phyloP scores from a whole-genome alignment of 805 yeast genomes.

The Kluyveromyces nonfermentans region DNA sequence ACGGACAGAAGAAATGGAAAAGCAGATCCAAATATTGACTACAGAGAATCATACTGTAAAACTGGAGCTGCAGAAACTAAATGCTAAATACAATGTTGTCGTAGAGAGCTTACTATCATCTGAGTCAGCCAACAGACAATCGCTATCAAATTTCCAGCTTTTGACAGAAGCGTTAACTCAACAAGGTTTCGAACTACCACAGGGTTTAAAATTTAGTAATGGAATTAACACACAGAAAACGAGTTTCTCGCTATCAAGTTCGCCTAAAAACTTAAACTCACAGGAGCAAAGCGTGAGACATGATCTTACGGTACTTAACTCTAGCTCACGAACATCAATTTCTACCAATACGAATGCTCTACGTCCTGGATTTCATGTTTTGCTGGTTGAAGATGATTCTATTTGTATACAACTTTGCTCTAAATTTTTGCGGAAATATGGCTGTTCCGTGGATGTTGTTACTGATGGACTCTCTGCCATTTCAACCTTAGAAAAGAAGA shows the following conservation, averaged over 20 bases:
- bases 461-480: slow-evolving; percentile 90
- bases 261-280: slow-evolving; percentile 5
- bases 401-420: slow-evolving; percentile 77
- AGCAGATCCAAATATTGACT: slow-evolving; percentile 16
- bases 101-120: slow-evolving; percentile 51
- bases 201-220: slow-evolving; percentile 35
- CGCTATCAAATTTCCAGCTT: slow-evolving; percentile 41
- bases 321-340: slow-evolving; percentile 1
- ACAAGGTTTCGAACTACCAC: slow-evolving; percentile 62
- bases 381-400: slow-evolving; percentile 71
- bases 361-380: slow-evolving; percentile 51
- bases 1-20: slow-evolving; percentile 28
- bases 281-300: slow-evolving; percentile 3
- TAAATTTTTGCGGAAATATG: slow-evolving; percentile 75
- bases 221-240: slow-evolving; percentile 27
- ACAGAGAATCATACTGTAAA: slow-evolving; percentile 19
- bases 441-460: slow-evolving; percentile 87
- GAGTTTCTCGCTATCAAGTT: not conserved
- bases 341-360: slow-evolving; percentile 9
- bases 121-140: slow-evolving; percentile 48
- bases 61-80: slow-evolving; percentile 34
- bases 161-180: slow-evolving; percentile 41
- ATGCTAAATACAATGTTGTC: slow-evolving; percentile 53
- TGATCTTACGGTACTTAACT: not conserved
- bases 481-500: slow-evolving; percentile 56